phyloP scores from a whole-genome alignment of 2,329 filamentous ascomycete species.

The Pseudogymnoascus pannorum region DNA sequence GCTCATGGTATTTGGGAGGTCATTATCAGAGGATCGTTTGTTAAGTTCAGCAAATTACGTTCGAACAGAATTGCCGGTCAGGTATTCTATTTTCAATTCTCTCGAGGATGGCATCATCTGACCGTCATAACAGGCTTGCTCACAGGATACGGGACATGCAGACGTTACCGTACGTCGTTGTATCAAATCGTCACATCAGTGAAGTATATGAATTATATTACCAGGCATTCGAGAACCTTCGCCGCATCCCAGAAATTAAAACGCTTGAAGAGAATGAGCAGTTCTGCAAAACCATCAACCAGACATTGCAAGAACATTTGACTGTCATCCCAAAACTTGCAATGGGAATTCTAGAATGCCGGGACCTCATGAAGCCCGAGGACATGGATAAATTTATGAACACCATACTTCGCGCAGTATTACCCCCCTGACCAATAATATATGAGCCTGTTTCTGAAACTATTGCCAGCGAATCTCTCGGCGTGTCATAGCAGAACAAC shows the following conservation, averaged over 20 bases:
- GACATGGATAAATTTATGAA: slow-evolving; percentile 94
- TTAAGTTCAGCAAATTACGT: slow-evolving; percentile 97
- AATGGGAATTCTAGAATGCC: slow-evolving; percentile 89
- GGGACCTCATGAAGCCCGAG: slow-evolving; percentile 69
- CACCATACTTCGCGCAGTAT: slow-evolving; percentile 77
- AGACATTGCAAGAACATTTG: slow-evolving; percentile 78
- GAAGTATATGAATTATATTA: slow-evolving; percentile 97
- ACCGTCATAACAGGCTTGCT: slow-evolving; percentile 54
- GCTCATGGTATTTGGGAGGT: slow-evolving; percentile 93
- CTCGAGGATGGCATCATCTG: background rate
- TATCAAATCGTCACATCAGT: slow-evolving; percentile 89
- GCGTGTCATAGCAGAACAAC: slow-evolving; percentile 94
- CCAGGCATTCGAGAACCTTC: slow-evolving; percentile 86
- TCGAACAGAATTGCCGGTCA: slow-evolving; percentile 82
- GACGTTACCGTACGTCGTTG: slow-evolving; percentile 87
- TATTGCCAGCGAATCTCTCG: slow-evolving; percentile 72
- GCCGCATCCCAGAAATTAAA: slow-evolving; percentile 75
- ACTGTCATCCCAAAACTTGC: slow-evolving; percentile 90
- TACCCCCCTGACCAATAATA: slow-evolving; percentile 24
- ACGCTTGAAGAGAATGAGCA: slow-evolving; percentile 82
- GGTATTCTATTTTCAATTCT: slow-evolving; percentile 36
- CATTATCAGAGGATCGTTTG: slow-evolving; percentile 79
- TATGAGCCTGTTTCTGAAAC: background rate
- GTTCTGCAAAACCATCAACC: slow-evolving; percentile 72
- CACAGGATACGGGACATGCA: slow-evolving; percentile 97